Conservation (phyloP, 257 asterid species). For the Lavandula angustifolia region DNA sequence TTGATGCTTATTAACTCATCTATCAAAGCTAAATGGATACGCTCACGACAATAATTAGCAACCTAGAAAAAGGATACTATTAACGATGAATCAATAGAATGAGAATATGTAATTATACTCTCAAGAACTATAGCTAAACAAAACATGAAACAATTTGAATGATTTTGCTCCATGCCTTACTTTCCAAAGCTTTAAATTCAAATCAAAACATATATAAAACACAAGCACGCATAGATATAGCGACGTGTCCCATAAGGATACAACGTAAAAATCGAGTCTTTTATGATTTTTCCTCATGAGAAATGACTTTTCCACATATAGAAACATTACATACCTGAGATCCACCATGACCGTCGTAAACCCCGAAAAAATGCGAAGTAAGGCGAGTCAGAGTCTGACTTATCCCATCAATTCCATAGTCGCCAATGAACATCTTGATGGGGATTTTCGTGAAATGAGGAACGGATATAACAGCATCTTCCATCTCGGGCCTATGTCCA, state of each 20-base stretch:
- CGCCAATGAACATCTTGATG: constrained; percentile 66
- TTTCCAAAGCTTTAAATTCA: too few species aligned
- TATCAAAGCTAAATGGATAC: constrained; percentile 63
- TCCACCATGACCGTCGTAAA: constrained; percentile 97
- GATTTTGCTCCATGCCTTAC: too few species aligned
- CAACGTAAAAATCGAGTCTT: too few species aligned
- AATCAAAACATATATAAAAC: too few species aligned
- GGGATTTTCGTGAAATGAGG: constrained; percentile 83
- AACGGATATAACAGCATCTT: constrained; percentile 60
- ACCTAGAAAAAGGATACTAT: too few species aligned
- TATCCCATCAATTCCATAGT: constrained; percentile 49
- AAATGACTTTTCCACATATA: background rate
- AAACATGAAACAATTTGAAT: too few species aligned
- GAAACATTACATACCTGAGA: constrained; percentile 58
- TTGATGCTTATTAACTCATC: constrained; percentile 51
- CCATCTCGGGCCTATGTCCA: constrained; percentile 92
- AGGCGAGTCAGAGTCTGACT: constrained; percentile 60
- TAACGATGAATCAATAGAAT: background rate
- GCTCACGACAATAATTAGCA: constrained; percentile 78
- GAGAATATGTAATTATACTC: too few species aligned
- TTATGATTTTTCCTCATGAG: too few species aligned
- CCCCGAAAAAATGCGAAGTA: constrained; percentile 86
- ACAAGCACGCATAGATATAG: too few species aligned
- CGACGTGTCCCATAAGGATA: too few species aligned
- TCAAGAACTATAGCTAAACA: too few species aligned